Evolutionary conservation across 2,329 filamentous ascomycete genomes (phyloP).

Genomic region (Cladobotryum protrusum): DNA sequence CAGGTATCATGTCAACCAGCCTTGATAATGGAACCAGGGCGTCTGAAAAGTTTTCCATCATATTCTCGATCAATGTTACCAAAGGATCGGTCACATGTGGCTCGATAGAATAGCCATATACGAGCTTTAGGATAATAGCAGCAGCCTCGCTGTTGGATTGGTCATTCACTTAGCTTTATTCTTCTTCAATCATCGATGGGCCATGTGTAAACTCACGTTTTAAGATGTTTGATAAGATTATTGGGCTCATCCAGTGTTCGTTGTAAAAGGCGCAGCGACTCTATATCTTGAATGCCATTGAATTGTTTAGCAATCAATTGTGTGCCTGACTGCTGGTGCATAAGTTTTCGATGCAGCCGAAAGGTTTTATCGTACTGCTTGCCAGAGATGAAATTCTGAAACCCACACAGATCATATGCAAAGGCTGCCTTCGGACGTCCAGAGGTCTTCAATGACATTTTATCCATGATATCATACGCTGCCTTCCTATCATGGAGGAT

Average conservation of each 20-base stretch:
- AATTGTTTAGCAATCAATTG: neutral
- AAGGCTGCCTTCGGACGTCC: neutral
- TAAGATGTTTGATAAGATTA: slow-evolving; percentile 4
- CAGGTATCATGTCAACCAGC: slow-evolving; percentile 1
- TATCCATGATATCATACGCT: neutral
- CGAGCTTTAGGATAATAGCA: slow-evolving; percentile 2
- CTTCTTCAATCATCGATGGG: no score
- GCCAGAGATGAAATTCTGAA: neutral
- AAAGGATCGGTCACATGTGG: neutral
- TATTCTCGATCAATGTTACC: neutral
- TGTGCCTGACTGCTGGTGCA: slow-evolving; percentile 5
- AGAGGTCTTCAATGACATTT: slow-evolving; percentile 1
- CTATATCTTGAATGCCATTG: slow-evolving; percentile 7
- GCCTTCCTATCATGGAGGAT: slow-evolving; percentile 3
- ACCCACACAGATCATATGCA: slow-evolving; percentile 1
- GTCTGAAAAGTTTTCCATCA: neutral
- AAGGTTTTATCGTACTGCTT: neutral
- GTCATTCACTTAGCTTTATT: neutral
- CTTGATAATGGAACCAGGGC: neutral
- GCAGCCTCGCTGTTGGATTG: neutral
- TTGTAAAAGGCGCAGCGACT: slow-evolving; percentile 7
- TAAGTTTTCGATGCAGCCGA: neutral
- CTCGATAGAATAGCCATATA: neutral
- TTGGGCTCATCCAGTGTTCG: slow-evolving; percentile 3
- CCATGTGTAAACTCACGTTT: slow-evolving; percentile 6